Evolutionary conservation across 495 filamentous ascomycete species (phyloP), one percentile per base, ranked within the genome.

Genomic region (Aspergillus bridgeri): DNA sequence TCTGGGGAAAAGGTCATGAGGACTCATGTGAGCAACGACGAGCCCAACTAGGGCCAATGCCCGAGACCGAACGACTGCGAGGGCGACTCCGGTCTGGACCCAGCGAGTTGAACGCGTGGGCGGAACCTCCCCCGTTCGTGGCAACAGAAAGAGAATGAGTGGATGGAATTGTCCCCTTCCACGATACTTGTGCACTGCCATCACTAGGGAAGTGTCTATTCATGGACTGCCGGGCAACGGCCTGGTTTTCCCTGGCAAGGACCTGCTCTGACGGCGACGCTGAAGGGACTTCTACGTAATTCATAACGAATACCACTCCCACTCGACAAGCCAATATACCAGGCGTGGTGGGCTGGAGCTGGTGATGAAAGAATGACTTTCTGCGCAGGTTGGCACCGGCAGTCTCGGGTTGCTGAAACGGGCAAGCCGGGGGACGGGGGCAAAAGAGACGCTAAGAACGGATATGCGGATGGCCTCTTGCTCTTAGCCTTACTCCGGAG

Each of bases 71-170:
- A 54, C 38, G 18, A n/a, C 52, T 52, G 50, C 50, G 52, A 54
- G 42, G 42, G 42, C 22, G 51, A 22, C 13, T 54, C 46, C 52
- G 52, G 52, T 54, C 52, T 42, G 42, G 52, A 54, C 52, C 52
- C 52, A 42, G 52, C 13, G 20, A 42, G 23, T 54, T n/a, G 23
- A 20, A 45, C 24, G 42, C 17, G 13, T 25, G 49, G 29, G 9
- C 17, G 29, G 19, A 15, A 3, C 17, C 23, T 51, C 20, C 49
- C 42, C 38, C 24, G n/a, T 11, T 50, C 48, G 48, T 51, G 48
- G 48, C 48, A 51, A 51, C 25, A 51, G 33, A 21, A 19, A 3
- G 50, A 3, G 5, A 27, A 33, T 38, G 33, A 13, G 33, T 15
- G 33, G 33, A 15, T 38, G 33, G 33, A 38, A 38, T 38, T 38